A percentile compares a stretch with the other conserved stretches of the same genome.
Conservation (phyloP, 192 early-diverging fungal species). For the Coemansia sp. region DNA sequence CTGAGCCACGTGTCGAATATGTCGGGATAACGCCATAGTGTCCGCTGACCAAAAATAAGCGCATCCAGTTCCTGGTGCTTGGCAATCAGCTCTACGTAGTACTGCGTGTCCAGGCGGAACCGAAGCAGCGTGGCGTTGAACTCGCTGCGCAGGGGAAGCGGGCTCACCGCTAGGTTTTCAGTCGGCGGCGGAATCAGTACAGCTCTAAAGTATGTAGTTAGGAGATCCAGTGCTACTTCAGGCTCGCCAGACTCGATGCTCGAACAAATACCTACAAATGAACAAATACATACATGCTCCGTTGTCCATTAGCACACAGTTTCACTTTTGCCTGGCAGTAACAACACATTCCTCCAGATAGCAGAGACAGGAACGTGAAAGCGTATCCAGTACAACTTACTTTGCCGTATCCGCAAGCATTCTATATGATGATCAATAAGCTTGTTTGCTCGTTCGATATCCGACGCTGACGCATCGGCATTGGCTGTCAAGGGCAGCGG, state of each 20-base stretch:
- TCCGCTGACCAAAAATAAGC: constrained; percentile 38
- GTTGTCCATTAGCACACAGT: background rate
- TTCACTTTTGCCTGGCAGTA: too few relatives aligned
- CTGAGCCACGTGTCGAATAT: constrained; percentile 46
- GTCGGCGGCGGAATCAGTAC: constrained; percentile 41
- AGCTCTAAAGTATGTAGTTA: constrained; percentile 41
- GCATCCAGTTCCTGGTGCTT: constrained; percentile 42
- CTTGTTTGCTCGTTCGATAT: constrained; percentile 29
- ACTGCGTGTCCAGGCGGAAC: constrained; percentile 50
- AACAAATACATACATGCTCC: background rate
- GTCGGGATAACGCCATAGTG: constrained; percentile 39
- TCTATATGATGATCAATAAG: constrained; percentile 50
- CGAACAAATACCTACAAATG: constrained; percentile 36
- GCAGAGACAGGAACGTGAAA: background rate
- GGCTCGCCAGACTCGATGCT: constrained; percentile 48
- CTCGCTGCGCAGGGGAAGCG: constrained; percentile 27
- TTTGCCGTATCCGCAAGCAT: constrained; percentile 46
- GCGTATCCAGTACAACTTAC: too few relatives aligned
- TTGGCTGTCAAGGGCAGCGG: background rate
- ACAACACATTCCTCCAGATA: too few relatives aligned
- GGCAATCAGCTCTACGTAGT: constrained; percentile 44
- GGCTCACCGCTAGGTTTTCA: constrained; percentile 3
- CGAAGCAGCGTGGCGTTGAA: constrained; percentile 42
- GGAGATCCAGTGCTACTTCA: constrained; percentile 40
- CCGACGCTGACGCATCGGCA: background rate